Percentiles rank a stretch among this genome's conserved stretches.
phyloP scores from a whole-genome alignment of 805 yeast genomes.

The Spathaspora arborariae region DNA sequence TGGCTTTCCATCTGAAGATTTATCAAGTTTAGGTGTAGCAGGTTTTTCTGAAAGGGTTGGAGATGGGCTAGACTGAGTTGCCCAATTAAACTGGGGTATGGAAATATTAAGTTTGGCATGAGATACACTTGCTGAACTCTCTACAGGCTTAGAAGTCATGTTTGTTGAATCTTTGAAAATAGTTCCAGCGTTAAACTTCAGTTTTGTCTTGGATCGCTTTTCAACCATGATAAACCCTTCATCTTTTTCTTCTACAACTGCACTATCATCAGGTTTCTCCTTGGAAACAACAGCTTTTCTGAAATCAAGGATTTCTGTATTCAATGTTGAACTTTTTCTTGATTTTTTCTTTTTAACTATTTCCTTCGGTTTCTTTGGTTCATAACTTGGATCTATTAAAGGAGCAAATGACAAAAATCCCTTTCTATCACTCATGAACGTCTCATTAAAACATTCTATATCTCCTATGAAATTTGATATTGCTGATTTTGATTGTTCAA shows the following conservation, averaged over 20 bases:
- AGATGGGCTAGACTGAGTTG: slow-evolving; percentile 12
- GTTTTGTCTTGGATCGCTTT: slow-evolving; percentile 15
- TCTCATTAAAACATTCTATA: slow-evolving; percentile 20
- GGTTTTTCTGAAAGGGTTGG: background rate
- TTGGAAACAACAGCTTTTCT: slow-evolving; percentile 19
- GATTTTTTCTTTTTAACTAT: slow-evolving; percentile 17
- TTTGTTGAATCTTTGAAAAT: slow-evolving; percentile 1
- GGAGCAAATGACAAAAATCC: slow-evolving; percentile 34
- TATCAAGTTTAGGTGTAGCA: background rate
- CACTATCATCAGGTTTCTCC: slow-evolving; percentile 13
- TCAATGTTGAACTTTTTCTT: slow-evolving; percentile 21
- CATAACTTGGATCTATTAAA: slow-evolving; percentile 28
- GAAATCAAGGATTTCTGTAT: slow-evolving; percentile 20
- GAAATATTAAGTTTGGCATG: slow-evolving; percentile 18
- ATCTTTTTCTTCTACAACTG: slow-evolving; percentile 14
- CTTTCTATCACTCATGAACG: slow-evolving; percentile 30
- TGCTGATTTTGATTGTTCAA: slow-evolving; percentile 16
- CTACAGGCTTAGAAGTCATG: slow-evolving; percentile 8
- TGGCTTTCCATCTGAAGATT: slow-evolving; percentile 1
- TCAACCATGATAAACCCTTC: slow-evolving; percentile 26
- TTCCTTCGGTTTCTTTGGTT: slow-evolving; percentile 9
- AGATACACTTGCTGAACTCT: background rate
- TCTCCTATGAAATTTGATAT: slow-evolving; percentile 20
- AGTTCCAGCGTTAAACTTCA: slow-evolving; percentile 6
- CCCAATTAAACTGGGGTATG: slow-evolving; percentile 28